Conservation (phyloP, 2,329 filamentous ascomycete species). For the Alternaria sp. region DNA sequence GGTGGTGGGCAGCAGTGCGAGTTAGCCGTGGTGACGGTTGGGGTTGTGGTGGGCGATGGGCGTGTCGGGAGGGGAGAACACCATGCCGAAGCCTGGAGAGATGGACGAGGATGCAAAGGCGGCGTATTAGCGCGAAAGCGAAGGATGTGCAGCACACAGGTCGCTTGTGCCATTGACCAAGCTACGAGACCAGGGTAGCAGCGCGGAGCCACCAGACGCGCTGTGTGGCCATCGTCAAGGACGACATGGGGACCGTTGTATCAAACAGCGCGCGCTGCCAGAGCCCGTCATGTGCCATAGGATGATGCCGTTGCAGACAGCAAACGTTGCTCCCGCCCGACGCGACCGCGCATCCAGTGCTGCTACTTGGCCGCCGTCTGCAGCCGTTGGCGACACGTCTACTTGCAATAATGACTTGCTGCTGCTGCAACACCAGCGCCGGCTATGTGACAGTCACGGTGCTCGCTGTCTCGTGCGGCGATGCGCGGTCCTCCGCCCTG, state of each 20-base stretch:
- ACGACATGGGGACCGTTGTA: slow-evolving; percentile 20
- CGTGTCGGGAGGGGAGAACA: not conserved
- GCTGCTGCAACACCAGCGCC: slow-evolving; percentile 4
- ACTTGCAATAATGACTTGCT: not conserved
- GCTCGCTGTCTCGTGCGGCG: slow-evolving; percentile 21
- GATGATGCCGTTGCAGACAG: slow-evolving; percentile 27
- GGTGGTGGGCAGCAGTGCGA: not conserved
- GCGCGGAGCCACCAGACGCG: slow-evolving; percentile 21
- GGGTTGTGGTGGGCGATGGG: not conserved
- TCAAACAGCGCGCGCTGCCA: slow-evolving; percentile 19
- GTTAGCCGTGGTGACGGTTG: not conserved
- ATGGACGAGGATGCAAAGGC: slow-evolving; percentile 11
- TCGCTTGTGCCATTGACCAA: slow-evolving; percentile 38
- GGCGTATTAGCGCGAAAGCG: slow-evolving; percentile 22
- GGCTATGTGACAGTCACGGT: slow-evolving; percentile 5
- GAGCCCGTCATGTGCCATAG: slow-evolving; percentile 5
- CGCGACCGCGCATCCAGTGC: not conserved
- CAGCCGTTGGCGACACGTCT: slow-evolving; percentile 8
- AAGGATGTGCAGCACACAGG: slow-evolving; percentile 21
- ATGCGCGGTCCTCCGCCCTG: slow-evolving; percentile 30
- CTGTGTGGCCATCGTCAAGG: slow-evolving; percentile 23
- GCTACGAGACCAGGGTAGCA: slow-evolving; percentile 25
- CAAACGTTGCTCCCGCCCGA: slow-evolving; percentile 29
- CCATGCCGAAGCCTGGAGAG: not conserved
- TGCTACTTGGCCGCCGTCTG: not conserved